Evolutionary conservation across 257 asterid genomes (phyloP), one percentile per base, ranked within the genome.

Genomic region (Parsonsia alboflavescens): DNA sequence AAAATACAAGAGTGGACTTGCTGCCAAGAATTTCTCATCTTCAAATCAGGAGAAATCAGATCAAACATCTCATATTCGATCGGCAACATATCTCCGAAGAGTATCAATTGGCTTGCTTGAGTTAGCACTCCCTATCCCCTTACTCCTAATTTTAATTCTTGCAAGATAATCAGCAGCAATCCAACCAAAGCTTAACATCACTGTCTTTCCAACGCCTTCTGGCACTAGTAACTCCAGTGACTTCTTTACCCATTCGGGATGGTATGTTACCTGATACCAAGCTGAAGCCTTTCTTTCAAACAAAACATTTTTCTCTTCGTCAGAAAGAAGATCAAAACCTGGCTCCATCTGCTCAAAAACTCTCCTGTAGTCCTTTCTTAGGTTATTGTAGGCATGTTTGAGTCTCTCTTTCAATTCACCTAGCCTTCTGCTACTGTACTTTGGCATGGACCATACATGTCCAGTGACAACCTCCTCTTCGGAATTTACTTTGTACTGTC

Each of bases 401-500:
- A 90, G 91, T 53, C 98, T 88, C 85, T 90, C 98, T 83, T 92
- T 90, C 77, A 95, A 57, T 26, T 92, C 98, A 58, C 96, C 93
- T 46, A 82, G 89, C 73, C 86, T 92, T 65, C 86, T 92, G 78
- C 93, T 77, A 42, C 82, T 85, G 81, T 79, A 50, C 81, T 85
- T 89, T 0, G 96, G 91, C 97, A 92, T 90, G 56, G 99, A 92
- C 98, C 97, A 90, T 71, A 92, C 88, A 62, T 95, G 97, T 48
- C 97, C 98, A 0, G 96, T 87, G 30, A 90, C 97, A 50, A 92
- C 82, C 80, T 95, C 99, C 50, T 91, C 94, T 79, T 92, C 99
- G n/a, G 86, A 49, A 28, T 81, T 82, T 58, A 95, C 97, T 62
- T 83, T 87, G 78, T 90, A 92, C 66, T 90, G 97, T n/a, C 92